These are phyloP conservation scores for Rosa chinensis DNA, from an alignment of 306 rosid species.

Conservation along the genomic window DNA sequence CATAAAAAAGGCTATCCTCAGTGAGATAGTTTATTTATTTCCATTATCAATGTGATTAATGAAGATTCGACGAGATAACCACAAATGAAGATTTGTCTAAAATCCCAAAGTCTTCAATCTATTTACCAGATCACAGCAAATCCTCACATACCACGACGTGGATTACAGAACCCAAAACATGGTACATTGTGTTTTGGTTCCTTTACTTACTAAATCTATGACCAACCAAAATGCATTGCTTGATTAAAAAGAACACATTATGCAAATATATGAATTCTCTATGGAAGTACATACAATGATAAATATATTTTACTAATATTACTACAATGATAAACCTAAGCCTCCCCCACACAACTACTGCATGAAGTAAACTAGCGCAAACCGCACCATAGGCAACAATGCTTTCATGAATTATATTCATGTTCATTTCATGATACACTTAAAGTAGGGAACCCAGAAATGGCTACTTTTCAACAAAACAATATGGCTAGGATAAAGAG, in stretches of 20 bases:
- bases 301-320: too few species aligned
- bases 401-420: conserved; percentile 1
- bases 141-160: neutral
- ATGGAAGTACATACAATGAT: neutral
- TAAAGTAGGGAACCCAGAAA: neutral
- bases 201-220: neutral
- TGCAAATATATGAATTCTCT: neutral
- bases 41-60: neutral
- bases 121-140: neutral
- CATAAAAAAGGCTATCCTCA: neutral
- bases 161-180: neutral
- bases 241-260: neutral
- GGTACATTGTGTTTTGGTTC: neutral
- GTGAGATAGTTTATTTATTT: neutral
- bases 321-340: too few species aligned
- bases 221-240: neutral
- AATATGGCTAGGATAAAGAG: too few species aligned
- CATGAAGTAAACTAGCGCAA: too few species aligned
- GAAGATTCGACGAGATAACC: neutral
- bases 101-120: neutral
- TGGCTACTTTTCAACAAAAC: neutral
- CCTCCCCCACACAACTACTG: too few species aligned
- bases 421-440: neutral
- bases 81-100: neutral
- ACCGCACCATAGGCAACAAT: neutral